phyloP scores from a whole-genome alignment of 2,329 filamentous ascomycete species.

The Trichoderma asperellum region DNA sequence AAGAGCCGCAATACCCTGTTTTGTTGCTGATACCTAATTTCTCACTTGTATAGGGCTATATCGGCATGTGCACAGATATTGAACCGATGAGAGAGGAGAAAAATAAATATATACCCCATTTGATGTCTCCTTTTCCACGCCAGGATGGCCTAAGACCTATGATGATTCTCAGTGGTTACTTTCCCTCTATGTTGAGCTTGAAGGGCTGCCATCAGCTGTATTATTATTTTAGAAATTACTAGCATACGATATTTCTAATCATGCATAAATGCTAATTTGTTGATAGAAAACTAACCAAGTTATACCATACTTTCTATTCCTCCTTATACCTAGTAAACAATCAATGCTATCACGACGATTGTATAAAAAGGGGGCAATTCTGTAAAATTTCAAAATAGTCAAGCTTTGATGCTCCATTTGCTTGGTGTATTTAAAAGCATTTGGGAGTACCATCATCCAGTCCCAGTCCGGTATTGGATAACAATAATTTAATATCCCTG shows the following conservation, averaged over 20 bases:
- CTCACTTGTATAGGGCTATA: no score
- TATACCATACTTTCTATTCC: background rate
- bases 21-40: background rate
- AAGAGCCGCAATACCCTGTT: no score
- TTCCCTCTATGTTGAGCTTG: background rate
- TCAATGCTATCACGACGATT: background rate
- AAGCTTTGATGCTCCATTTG: background rate
- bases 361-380: background rate
- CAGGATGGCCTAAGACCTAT: background rate
- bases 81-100: background rate
- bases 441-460: background rate
- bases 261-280: background rate
- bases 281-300: background rate
- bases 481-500: background rate
- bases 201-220: no score
- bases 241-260: background rate
- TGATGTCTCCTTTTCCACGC: background rate
- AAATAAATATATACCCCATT: background rate
- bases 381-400: background rate
- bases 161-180: background rate
- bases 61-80: background rate
- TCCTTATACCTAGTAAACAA: background rate
- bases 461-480: background rate
- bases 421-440: background rate
- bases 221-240: no score